These are phyloP conservation scores for Blepharisma undulans DNA, from an alignment of 169 alveolate species.

Conservation along the genomic window DNA sequence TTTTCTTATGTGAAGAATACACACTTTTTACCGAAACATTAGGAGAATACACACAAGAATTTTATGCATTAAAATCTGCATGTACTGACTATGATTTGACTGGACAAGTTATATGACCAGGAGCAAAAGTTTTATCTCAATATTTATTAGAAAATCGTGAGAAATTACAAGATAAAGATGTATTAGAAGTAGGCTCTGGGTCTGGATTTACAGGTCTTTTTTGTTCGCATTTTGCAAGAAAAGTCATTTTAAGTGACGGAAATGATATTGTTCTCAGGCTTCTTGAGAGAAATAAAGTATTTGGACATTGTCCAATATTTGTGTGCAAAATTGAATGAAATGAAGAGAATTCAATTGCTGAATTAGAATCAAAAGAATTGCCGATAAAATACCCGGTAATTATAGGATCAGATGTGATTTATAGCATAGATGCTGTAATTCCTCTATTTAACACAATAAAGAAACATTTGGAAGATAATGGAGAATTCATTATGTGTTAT, in stretches of 20 bases:
- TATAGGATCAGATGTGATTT: not conserved
- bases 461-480: not conserved
- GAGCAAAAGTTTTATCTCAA: conserved; percentile 45
- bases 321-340: not conserved
- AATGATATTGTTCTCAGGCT: conserved; percentile 52
- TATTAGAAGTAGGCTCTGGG: conserved; percentile 62
- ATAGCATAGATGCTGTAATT: not conserved
- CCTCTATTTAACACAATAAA: not conserved
- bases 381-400: not conserved
- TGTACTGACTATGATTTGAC: conserved; percentile 66
- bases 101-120: conserved; percentile 65
- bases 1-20: conserved; percentile 26
- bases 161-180: conserved; percentile 12
- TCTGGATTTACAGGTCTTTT: conserved; percentile 59
- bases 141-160: conserved; percentile 22
- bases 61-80: conserved; percentile 45
- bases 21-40: not conserved
- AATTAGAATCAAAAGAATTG: not conserved
- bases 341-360: not conserved
- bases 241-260: conserved; percentile 51
- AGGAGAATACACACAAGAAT: conserved; percentile 37
- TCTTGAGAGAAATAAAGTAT: conserved; percentile 32
- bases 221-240: not conserved
- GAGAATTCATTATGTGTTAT: conserved; percentile 9
- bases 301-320: not conserved